Evolutionary conservation across 2,329 filamentous ascomycete species (phyloP), one percentile per base, ranked within the genome.

Genomic region (Claviceps pusilla): DNA sequence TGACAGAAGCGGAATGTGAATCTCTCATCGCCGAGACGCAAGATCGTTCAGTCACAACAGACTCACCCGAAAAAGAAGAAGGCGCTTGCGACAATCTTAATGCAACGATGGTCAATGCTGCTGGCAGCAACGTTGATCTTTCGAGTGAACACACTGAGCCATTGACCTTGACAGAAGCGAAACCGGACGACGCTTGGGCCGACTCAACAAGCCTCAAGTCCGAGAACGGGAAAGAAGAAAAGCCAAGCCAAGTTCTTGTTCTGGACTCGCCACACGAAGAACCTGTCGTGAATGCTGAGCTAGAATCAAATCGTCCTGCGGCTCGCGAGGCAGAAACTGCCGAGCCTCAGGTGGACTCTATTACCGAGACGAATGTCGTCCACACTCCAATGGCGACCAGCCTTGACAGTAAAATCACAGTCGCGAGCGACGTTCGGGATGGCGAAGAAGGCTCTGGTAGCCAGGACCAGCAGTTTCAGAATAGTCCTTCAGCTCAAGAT

Each of bases 141-240:
- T 39, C 49, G 7, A 28, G 10, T 31, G 43, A 39, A 35, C 7
- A n/a, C 16, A 35, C 19, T 12, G 43, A 37, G 16, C 43, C 50
- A 45, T 24, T 24, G n/a, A 28, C 41, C 10, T 35, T 24, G 11
- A 9, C n/a, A 69, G 64, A 73, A 69, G 52, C 52, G 53, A 50
- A 56, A 2, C 31, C 47, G 9, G 51, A 50, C n/a, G 50, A 49
- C 5, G 24, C 10, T 24, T 12, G 45, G 39, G 31, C 50, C 9
- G 45, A 37, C 4, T 14, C 41, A 16, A 59, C 51, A 35, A 58
- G 54, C 48, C 63, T 61, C 55, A 63, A 64, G 53, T 55, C 56
- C 12, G 64, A 62, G 56, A 66, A 65, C 52, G 62, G 64, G 55
- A 62, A 64, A 55, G 63, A 62, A 55, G 60, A 60, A 53, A 65